Conservation (phyloP, 371 early-diverging fungal genomes). For the Massospora cicadina region DNA sequence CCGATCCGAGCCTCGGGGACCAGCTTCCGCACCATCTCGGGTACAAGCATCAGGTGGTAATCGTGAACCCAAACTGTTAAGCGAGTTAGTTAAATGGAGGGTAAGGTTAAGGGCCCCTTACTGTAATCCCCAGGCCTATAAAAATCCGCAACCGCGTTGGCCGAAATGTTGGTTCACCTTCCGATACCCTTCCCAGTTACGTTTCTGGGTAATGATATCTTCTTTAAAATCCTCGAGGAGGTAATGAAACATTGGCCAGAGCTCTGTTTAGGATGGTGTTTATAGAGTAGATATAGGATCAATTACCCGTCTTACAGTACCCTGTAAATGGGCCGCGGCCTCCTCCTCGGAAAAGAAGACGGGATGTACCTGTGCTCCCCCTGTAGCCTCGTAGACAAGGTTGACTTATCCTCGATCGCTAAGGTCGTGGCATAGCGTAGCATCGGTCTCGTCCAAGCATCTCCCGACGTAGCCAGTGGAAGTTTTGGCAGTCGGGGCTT, state of each 20-base stretch:
- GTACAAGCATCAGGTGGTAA: conserved; percentile 87
- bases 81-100: conserved; percentile 3
- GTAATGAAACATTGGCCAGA: conserved; percentile 98
- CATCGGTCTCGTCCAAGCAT: conserved; percentile 24
- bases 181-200: conserved; percentile 72
- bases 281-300: not conserved
- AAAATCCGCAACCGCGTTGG: conserved; percentile 49
- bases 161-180: conserved; percentile 73
- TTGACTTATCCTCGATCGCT: conserved; percentile 20
- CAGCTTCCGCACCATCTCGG: conserved; percentile 56
- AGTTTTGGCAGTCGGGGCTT: conserved; percentile 23
- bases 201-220: conserved; percentile 33
- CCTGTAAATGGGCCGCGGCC: conserved; percentile 67
- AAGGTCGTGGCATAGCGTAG: conserved; percentile 14
- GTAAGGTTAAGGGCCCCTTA: conserved; percentile 18
- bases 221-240: conserved; percentile 75
- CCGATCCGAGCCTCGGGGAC: conserved; percentile 75
- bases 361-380: conserved; percentile 32
- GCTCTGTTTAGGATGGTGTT: conserved; percentile 21
- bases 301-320: conserved; percentile 70
- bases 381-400: conserved; percentile 20
- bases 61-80: conserved; percentile 89
- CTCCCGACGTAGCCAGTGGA: conserved; percentile 48
- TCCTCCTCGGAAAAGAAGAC: conserved; percentile 56
- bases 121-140: conserved; percentile 73